These are phyloP conservation scores for Yarrowia sp. DNA, from an alignment of 805 yeast species.

Conservation along the genomic window DNA sequence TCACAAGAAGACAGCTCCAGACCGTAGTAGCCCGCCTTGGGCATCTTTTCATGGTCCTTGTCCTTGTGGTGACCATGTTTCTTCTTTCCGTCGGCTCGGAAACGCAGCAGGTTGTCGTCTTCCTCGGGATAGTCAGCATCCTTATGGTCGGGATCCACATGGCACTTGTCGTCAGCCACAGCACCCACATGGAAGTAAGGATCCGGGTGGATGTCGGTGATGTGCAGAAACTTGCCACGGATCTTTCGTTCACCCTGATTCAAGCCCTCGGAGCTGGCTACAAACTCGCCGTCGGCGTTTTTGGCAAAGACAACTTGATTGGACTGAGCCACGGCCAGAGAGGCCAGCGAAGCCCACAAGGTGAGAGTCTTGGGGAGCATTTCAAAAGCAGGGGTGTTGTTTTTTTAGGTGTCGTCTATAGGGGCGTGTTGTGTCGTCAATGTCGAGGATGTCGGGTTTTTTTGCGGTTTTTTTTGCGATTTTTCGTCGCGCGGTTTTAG, in stretches of 20 bases:
- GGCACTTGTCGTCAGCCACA: constrained; percentile 54
- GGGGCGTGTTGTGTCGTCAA: neutral
- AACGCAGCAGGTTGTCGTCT: neutral
- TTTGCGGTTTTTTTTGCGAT: neutral
- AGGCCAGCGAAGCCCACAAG: constrained; percentile 8
- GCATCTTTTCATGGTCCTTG: constrained; percentile 37
- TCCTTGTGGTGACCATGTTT: constrained; percentile 35
- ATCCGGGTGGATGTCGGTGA: constrained; percentile 87
- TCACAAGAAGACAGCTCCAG: constrained; percentile 79
- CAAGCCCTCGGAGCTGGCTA: neutral
- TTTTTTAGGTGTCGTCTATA: neutral
- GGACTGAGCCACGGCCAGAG: neutral
- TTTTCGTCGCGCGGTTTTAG: neutral
- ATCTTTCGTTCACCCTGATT: constrained; percentile 34
- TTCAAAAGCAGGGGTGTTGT: neutral
- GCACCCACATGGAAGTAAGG: constrained; percentile 57
- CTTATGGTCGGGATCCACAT: constrained; percentile 36
- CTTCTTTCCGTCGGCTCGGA: constrained; percentile 15
- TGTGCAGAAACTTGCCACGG: constrained; percentile 79
- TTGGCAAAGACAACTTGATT: constrained; percentile 12
- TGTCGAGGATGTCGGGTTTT: neutral
- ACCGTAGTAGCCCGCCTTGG: constrained; percentile 62
- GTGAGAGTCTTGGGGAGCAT: constrained; percentile 20
- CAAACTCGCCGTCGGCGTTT: constrained; percentile 20
- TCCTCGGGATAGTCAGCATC: neutral